These are phyloP conservation scores for peach (Prunus persica) DNA, from an alignment of 306 rosid genomes.

Conservation along the genomic window DNA sequence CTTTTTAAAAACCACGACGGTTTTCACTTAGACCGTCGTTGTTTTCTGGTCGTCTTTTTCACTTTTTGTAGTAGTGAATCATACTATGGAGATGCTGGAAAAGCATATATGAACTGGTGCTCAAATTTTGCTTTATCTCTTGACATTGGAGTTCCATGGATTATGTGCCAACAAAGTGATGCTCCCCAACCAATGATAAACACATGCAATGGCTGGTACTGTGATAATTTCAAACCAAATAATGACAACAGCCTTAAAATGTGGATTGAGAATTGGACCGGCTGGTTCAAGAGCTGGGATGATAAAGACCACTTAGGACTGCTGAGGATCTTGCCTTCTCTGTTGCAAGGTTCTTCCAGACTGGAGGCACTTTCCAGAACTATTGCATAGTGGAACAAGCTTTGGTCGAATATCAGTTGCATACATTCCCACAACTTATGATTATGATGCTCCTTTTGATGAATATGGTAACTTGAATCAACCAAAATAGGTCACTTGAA, in stretches of 20 bases:
- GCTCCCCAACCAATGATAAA: conserved; percentile 57
- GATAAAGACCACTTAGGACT: conserved; percentile 45
- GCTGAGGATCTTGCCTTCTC: conserved; percentile 56
- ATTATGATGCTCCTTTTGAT: conserved; percentile 60
- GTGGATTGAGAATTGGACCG: conserved; percentile 68
- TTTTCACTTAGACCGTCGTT: too few species aligned
- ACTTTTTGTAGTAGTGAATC: too few species aligned
- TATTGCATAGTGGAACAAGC: conserved; percentile 59
- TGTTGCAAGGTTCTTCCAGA: conserved; percentile 55
- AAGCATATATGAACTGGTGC: conserved; percentile 48
- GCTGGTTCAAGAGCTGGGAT: conserved; percentile 68
- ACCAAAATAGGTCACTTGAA: conserved; percentile 58
- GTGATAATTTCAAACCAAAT: conserved; percentile 42
- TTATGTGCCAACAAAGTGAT: conserved; percentile 50
- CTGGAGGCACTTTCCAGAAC: conserved; percentile 58
- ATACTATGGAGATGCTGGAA: conserved; percentile 51
- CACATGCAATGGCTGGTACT: conserved; percentile 64
- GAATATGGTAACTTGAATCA: conserved; percentile 54
- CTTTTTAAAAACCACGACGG: too few species aligned
- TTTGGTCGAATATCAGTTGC: conserved; percentile 58
- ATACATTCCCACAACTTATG: conserved; percentile 52
- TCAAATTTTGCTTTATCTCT: conserved; percentile 46
- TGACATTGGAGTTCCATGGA: conserved; percentile 57
- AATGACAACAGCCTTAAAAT: conserved; percentile 50
- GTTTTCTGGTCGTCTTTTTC: too few species aligned